These are phyloP conservation scores for Hypomontagnella monticulosa DNA, from an alignment of 495 filamentous ascomycete species.

Conservation along the genomic window DNA sequence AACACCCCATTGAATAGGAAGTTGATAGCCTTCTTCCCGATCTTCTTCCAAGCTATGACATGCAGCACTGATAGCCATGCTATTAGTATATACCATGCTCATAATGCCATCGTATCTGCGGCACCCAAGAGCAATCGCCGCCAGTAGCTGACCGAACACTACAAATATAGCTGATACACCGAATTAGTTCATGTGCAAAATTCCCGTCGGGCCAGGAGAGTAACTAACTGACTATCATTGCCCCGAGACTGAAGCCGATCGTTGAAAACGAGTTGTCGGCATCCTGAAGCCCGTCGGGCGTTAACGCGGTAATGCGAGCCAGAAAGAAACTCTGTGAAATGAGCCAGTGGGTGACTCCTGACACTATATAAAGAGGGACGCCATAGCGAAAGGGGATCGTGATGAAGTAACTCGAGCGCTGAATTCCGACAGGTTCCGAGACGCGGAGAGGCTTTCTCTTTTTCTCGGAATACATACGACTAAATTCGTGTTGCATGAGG, in stretches of 20 bases:
- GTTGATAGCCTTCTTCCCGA: constrained; percentile 20
- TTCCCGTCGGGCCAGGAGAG: not conserved
- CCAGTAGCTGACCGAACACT: not conserved
- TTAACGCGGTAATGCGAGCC: constrained; percentile 14
- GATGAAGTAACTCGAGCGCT: constrained; percentile 54
- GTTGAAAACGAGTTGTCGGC: constrained; percentile 28
- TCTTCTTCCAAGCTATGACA: constrained; percentile 31
- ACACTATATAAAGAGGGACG: constrained; percentile 43
- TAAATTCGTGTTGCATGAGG: constrained; percentile 34
- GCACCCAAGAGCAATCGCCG: constrained; percentile 20
- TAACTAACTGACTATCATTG: constrained; percentile 42
- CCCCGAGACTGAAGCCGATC: constrained; percentile 46
- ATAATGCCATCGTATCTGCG: constrained; percentile 34
- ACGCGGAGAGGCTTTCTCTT: constrained; percentile 52
- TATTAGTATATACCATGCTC: constrained; percentile 39
- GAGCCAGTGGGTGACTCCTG: constrained; percentile 51
- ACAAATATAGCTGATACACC: too few species aligned
- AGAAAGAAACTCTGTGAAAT: constrained; percentile 55
- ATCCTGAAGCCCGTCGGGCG: constrained; percentile 5
- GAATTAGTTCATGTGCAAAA: too few species aligned
- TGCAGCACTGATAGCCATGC: constrained; percentile 37
- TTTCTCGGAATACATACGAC: constrained; percentile 26
- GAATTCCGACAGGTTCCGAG: constrained; percentile 45
- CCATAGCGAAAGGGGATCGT: constrained; percentile 53
- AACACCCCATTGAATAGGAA: constrained; percentile 27